Base-by-base conservation (phyloP, 2,329 filamentous ascomycete species). In the Beauveria australis region DNA sequence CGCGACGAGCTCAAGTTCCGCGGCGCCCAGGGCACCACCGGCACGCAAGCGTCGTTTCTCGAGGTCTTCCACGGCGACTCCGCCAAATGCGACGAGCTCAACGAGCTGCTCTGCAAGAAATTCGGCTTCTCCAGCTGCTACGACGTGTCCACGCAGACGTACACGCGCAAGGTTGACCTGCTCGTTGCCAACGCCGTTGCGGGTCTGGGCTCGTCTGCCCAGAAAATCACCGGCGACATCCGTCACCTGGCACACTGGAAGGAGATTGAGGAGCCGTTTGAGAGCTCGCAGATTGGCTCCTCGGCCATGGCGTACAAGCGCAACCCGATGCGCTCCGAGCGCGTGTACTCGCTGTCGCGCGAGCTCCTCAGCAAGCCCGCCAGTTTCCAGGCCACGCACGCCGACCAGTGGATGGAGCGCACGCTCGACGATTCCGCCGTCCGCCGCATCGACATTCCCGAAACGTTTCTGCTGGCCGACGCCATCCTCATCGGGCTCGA, bases 221-320 rank as follows among this genome's bases (percentile, higher is more conserved):
- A 70, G 70, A 84, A 87, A 62, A 92, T 95, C 63, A 83, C 84
- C 53, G 81, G 81, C 52, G 89, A 93, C 67, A 89, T 94, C 65
- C 81, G 89, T 53, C 87, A 90, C 69, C 78, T 93, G 53, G 87
- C 88, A 6, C 79, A 82, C 68, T 82, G 86, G 75, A 95, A 96
- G 79, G 91, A 95, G 73, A 78, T 94, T 62, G 92, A 95, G 70
- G 89, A 92, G 78, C 90, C 89, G 0, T 90, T 91, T 67, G 89
- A 92, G 76, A 85, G 85, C 67, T 83, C 86, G 65, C 91, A 95
- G 75, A 91, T 92, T 66, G 89, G 88, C 30, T 84, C 79, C 49
- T 82, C 78, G 53, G 61, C 62, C 26, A 61, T 63, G 72, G 74
- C 76, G 2, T 81, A 79, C 68, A 81, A 81, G 71, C 69, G 72